Base-by-base conservation (phyloP, 345 rosid genomes). In the Eucalyptus polyanthemos region DNA sequence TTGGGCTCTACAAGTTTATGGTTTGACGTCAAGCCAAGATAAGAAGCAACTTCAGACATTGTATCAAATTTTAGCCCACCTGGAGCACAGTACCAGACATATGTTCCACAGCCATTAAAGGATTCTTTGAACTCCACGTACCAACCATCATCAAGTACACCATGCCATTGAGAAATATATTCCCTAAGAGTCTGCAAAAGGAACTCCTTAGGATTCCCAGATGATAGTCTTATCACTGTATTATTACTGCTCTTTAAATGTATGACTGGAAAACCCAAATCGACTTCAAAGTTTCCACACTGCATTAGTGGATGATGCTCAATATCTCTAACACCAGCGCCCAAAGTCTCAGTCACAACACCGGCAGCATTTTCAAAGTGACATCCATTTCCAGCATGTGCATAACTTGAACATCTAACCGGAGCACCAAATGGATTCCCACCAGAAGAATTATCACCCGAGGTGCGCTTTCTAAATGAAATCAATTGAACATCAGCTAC, bases 111-210 rank as follows among this genome's bases (percentile, higher is more conserved):
- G 92, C 92, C 91, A 88, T 92, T 87, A 44, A 87, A 58, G 50
- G 96, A 94, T 86, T 92, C 96, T 89, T 92, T 95, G 87, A 95
- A 91, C 91, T 98, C 97, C 50, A 96, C 97, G 65, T 65, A 94
- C 99, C 98, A 96, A 80, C 98, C 99, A 89, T 96, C 97, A 88
- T 94, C 99, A 65, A 97, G 92, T 86, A 92, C 93, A 87, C 98
- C 99, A 89, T 95, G 96, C 94, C 95, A 95, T 93, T 95, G 97
- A 88, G 97, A 93, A 90, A 97, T 90, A 88, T 94, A 96, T 47
- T 95, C 95, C 93, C 94, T 95, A 88, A 98, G 98, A 90, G 93
- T 93, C 90, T 95, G 97, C 95, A 97, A 92, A 67, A 93, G 92
- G 50, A 94, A 87, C 94, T 97, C 98, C 53, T 93, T 93, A 69